These are phyloP conservation scores for Hypoxylon sp. DNA, from an alignment of 2,329 filamentous ascomycete species.

Conservation along the genomic window DNA sequence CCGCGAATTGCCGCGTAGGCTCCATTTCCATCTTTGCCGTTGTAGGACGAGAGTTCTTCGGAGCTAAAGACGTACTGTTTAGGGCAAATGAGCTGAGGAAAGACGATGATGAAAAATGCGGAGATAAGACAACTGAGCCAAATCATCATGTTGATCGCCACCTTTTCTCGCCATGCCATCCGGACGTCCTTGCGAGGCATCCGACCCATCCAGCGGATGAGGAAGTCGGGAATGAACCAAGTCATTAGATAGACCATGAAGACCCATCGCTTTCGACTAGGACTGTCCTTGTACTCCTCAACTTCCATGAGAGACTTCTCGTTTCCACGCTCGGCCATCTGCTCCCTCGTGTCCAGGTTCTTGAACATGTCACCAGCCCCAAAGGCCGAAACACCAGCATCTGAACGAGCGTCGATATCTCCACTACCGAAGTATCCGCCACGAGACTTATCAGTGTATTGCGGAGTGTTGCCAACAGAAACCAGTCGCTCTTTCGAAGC, in stretches of 20 bases:
- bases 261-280: slow-evolving; percentile 91
- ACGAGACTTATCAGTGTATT: slow-evolving; percentile 80
- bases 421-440: slow-evolving; percentile 84
- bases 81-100: slow-evolving; percentile 91
- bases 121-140: slow-evolving; percentile 86
- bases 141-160: slow-evolving; percentile 98
- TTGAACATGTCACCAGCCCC: slow-evolving; percentile 98
- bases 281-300: slow-evolving; percentile 83
- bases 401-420: slow-evolving; percentile 87
- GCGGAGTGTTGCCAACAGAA: slow-evolving; percentile 68
- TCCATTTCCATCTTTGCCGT: slow-evolving; percentile 76
- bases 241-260: slow-evolving; percentile 87
- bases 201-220: slow-evolving; percentile 80
- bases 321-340: slow-evolving; percentile 95
- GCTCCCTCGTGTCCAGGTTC: slow-evolving; percentile 91
- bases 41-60: slow-evolving; percentile 78
- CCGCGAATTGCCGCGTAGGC: slow-evolving; percentile 89
- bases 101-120: slow-evolving; percentile 90
- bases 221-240: slow-evolving; percentile 88
- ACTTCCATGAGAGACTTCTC: slow-evolving; percentile 92
- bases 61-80: slow-evolving; percentile 89
- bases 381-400: slow-evolving; percentile 92
- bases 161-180: slow-evolving; percentile 94
- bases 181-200: slow-evolving; percentile 95
- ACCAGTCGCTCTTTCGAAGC: slow-evolving; percentile 73